Conservation (phyloP, 306 rosid species). For the Citrullus colocynthis region DNA sequence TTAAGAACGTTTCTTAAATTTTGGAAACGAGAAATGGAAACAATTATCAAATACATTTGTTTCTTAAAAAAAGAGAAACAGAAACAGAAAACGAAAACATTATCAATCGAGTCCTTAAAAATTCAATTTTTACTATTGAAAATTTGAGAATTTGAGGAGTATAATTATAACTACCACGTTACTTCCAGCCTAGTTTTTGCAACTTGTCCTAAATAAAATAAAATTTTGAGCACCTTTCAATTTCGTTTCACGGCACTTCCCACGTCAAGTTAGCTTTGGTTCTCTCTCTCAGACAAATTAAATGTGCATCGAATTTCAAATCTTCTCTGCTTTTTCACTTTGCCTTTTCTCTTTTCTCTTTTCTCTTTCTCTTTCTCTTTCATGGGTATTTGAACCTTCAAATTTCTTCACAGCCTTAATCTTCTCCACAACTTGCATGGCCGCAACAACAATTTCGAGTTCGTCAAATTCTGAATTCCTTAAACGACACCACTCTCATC, state of each 20-base stretch:
- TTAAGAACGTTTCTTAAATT: no score
- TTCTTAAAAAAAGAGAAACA: no score
- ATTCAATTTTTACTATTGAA: no score
- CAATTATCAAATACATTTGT: no score
- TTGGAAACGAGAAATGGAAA: no score
- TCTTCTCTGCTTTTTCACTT: neutral
- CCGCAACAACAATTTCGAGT: neutral
- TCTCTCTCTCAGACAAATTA: neutral
- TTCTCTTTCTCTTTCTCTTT: neutral
- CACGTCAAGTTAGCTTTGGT: neutral
- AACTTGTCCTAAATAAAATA: no score
- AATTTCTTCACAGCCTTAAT: neutral
- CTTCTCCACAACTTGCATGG: neutral
- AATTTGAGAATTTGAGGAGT: no score
- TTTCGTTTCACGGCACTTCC: neutral
- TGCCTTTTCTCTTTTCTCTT: neutral
- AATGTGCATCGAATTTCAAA: slow-evolving; percentile 1
- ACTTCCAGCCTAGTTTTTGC: no score
- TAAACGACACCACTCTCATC: neutral
- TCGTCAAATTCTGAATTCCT: neutral
- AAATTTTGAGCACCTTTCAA: neutral
- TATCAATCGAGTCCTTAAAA: no score
- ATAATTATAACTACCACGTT: no score
- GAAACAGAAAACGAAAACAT: no score
- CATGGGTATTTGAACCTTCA: neutral